phyloP scores from a whole-genome alignment of 768 basidiomycete species.

The Boletus pseudopeckii region DNA sequence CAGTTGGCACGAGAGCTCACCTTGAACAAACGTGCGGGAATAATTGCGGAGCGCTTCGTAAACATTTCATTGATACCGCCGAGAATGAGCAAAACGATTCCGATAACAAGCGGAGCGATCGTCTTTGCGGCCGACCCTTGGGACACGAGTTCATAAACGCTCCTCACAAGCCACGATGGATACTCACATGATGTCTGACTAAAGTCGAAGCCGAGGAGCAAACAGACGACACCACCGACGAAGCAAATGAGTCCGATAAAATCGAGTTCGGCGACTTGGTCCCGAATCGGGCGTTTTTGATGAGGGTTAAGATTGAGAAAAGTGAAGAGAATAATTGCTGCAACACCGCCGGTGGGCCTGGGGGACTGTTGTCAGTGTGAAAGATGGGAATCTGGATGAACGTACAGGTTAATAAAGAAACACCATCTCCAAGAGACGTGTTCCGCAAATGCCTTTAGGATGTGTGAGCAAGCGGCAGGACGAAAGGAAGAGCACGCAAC shows the following conservation, averaged over 20 bases:
- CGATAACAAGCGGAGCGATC: slow-evolving; percentile 60
- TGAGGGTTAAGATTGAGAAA: slow-evolving; percentile 82
- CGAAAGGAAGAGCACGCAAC: slow-evolving; percentile 19
- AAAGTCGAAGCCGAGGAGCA: slow-evolving; percentile 72
- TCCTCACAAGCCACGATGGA: background rate
- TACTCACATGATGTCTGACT: slow-evolving; percentile 64
- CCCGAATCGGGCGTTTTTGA: slow-evolving; percentile 49
- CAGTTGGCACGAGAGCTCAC: slow-evolving; percentile 30
- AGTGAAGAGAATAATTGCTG: slow-evolving; percentile 58
- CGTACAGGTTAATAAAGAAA: slow-evolving; percentile 71
- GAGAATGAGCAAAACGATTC: slow-evolving; percentile 47
- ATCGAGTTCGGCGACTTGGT: slow-evolving; percentile 68
- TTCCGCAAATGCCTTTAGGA: slow-evolving; percentile 56
- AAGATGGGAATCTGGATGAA: background rate
- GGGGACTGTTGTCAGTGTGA: background rate
- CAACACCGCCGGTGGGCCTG: slow-evolving; percentile 73
- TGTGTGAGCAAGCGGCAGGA: slow-evolving; percentile 1
- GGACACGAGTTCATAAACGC: background rate
- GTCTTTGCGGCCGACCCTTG: slow-evolving; percentile 59
- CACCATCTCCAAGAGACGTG: slow-evolving; percentile 84
- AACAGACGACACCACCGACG: slow-evolving; percentile 59
- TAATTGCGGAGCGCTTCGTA: slow-evolving; percentile 64
- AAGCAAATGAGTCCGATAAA: slow-evolving; percentile 64
- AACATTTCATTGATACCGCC: slow-evolving; percentile 56
- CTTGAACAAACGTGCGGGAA: slow-evolving; percentile 74